Evolutionary conservation across 345 rosid genomes (phyloP).

Genomic region (Euphorbia pulcherrima): DNA sequence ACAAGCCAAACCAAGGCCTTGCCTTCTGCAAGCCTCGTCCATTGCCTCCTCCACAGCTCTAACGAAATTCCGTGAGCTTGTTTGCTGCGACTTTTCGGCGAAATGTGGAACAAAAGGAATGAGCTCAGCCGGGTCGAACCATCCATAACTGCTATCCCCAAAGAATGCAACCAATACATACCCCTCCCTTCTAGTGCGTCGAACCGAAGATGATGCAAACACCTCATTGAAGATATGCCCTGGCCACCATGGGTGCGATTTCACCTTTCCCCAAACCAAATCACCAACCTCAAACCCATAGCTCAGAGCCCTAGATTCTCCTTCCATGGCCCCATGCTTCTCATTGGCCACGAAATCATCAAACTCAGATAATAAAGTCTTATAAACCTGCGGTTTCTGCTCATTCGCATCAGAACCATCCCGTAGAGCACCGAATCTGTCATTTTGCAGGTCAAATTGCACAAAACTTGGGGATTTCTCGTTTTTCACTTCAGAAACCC

Average conservation of each 20-base stretch:
- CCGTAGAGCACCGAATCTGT: conserved; percentile 16
- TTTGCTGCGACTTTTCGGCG: conserved; percentile 68
- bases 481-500: conserved; percentile 26
- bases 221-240: conserved; percentile 94
- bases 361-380: conserved; percentile 72
- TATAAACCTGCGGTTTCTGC: conserved; percentile 32
- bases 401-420: conserved; percentile 16
- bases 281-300: conserved; percentile 89
- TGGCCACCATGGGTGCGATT: conserved; percentile 99
- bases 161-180: conserved; percentile 91
- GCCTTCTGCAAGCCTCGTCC: conserved; percentile 78
- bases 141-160: conserved; percentile 97
- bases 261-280: conserved; percentile 99
- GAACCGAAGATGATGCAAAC: conserved; percentile 74
- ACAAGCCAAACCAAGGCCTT: conserved; percentile 78
- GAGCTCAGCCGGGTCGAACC: conserved; percentile 99
- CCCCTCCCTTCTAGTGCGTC: conserved; percentile 75
- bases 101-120: conserved; percentile 66
- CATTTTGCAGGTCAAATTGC: conserved; percentile 29
- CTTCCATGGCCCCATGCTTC: conserved; percentile 43
- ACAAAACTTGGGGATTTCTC: conserved; percentile 17
- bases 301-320: conserved; percentile 65
- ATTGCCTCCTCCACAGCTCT: conserved; percentile 94
- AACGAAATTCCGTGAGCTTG: conserved; percentile 56
- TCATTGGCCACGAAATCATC: conserved; percentile 90